Evolutionary conservation across 257 asterid genomes (phyloP).

Genomic region (Solanum medicagineum): DNA sequence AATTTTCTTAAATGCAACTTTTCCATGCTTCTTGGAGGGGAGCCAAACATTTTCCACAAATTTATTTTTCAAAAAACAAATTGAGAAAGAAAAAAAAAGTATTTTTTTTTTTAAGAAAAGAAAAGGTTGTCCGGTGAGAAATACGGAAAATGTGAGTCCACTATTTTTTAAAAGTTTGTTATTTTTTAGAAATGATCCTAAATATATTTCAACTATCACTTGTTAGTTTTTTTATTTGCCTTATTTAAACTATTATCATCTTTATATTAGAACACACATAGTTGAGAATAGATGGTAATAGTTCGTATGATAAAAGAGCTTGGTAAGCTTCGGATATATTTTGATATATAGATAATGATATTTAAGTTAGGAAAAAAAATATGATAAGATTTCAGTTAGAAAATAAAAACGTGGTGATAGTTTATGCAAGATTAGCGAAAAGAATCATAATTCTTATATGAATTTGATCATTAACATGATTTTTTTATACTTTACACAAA

Average conservation of each 20-base stretch:
- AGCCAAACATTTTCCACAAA: neutral
- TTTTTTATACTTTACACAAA: too few relatives aligned
- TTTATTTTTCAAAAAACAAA: neutral
- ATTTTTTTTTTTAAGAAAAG: too few relatives aligned
- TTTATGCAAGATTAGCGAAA: neutral
- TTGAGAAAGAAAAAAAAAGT: neutral
- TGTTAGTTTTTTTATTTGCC: too few relatives aligned
- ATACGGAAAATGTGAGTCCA: neutral
- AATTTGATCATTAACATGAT: too few relatives aligned
- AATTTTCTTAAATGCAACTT: neutral
- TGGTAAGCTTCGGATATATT: neutral
- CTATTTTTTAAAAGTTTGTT: neutral
- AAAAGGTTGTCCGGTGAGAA: neutral
- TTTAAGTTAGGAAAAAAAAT: neutral
- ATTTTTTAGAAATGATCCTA: neutral
- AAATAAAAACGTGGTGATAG: neutral
- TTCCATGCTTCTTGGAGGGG: neutral
- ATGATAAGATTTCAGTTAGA: neutral
- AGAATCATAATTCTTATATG: too few relatives aligned
- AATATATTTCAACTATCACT: neutral
- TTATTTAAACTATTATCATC: too few relatives aligned
- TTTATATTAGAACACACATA: too few relatives aligned
- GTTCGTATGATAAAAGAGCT: too few relatives aligned
- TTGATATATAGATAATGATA: neutral
- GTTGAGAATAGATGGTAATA: too few relatives aligned